Percentiles rank a stretch among this genome's conserved stretches.
These are phyloP conservation scores for Plectosphaerella plurivora DNA, from an alignment of 2,329 filamentous ascomycete genomes.

Conservation along the genomic window DNA sequence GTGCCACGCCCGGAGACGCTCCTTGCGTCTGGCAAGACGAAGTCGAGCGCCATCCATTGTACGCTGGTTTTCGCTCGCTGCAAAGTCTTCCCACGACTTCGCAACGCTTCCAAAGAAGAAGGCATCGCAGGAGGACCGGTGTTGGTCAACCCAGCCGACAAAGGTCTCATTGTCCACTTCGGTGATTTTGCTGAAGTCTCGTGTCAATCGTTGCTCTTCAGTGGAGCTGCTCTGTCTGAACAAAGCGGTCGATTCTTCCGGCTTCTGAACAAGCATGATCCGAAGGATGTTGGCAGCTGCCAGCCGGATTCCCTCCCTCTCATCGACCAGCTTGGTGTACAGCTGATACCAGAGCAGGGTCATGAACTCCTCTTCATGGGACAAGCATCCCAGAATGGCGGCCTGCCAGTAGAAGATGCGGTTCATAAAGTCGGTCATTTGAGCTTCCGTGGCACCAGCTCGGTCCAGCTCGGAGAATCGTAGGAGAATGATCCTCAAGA, in stretches of 20 bases:
- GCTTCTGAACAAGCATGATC: constrained; percentile 91
- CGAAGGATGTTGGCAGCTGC: constrained; percentile 82
- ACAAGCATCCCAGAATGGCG: constrained; percentile 74
- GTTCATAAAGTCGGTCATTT: constrained; percentile 69
- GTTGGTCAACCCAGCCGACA: constrained; percentile 79
- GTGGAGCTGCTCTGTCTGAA: constrained; percentile 66
- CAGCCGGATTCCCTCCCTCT: constrained; percentile 61
- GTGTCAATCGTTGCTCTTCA: constrained; percentile 67
- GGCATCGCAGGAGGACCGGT: constrained; percentile 71
- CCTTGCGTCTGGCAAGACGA: constrained; percentile 71
- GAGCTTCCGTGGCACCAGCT: constrained; percentile 50
- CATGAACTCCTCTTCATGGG: constrained; percentile 75
- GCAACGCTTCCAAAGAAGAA: constrained; percentile 81
- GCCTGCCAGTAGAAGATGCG: constrained; percentile 96
- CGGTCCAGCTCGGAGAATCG: constrained; percentile 80
- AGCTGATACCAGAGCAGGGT: constrained; percentile 88
- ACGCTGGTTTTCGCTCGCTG: constrained; percentile 72
- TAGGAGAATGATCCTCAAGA: constrained; percentile 75
- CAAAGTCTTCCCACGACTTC: constrained; percentile 84
- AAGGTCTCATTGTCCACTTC: constrained; percentile 89
- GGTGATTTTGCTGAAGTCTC: constrained; percentile 77
- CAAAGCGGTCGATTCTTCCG: constrained; percentile 70
- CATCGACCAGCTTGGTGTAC: constrained; percentile 80
- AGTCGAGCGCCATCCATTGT: constrained; percentile 71
- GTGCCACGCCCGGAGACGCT: constrained; percentile 78